Evolutionary conservation across 2,329 filamentous ascomycete genomes (phyloP), one percentile per base, ranked within the genome.

Genomic region (Aspergillus cejpii): DNA sequence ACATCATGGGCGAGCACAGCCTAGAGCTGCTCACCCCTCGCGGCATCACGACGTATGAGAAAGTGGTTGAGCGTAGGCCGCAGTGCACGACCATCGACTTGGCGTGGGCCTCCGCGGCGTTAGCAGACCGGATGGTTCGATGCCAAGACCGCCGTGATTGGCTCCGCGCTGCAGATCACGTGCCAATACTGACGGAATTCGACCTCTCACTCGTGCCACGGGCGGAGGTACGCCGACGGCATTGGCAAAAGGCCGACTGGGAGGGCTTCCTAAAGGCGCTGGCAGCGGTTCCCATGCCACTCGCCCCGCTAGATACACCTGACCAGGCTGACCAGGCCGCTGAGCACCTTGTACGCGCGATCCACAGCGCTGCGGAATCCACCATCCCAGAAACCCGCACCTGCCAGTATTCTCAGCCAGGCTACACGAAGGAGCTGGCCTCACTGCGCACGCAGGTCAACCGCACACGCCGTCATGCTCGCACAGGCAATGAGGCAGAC

Each of bases 41-140:
- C 1, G 37, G 45, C 14, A 48, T 36, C 1, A 41, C 41, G 6
- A 51, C 39, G 7, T 45, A 42, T 7, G 20, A 48, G 10, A 37
- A 39, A 6, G 19, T 21, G 1, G 19, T 14, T n/a, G 36, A 37
- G 2, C 21, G 28, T 3, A 14, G 28, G 4, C 5, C 21, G 11
- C 19, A 17, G 1, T 5, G 37, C 20, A 45, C 37, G 3, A 52
- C 40, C 0, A 45, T 52, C 2, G 37, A 52, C 14, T 37, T 50
- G 1, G 37, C 43, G 2, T 39, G 27, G 7, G 39, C 27, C 1
- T 47, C 15, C 0, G 12, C 19, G 2, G 10, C 12, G 1, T 3
- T 49, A 6, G 8, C 19, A 2, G 37, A 45, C 3, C 24, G 27
- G 1, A 26, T 51, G 12, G 21, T 51, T 6, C n/a, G 12, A 3